phyloP scores from a whole-genome alignment of 345 rosid species.

The Mercurialis annua region DNA sequence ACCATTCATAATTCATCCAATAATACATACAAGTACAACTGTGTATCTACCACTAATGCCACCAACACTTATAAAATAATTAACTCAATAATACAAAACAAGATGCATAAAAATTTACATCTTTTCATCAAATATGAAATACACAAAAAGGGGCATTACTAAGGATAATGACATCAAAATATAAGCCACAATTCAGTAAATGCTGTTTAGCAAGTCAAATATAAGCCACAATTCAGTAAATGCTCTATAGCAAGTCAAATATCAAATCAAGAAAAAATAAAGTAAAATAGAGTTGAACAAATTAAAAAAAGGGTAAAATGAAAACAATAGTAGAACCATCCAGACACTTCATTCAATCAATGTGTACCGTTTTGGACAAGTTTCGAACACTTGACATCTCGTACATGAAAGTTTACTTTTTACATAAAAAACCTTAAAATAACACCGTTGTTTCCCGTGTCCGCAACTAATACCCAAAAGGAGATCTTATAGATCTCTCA shows the following conservation, averaged over 20 bases:
- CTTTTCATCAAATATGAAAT: background rate
- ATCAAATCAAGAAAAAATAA: constrained; percentile 33
- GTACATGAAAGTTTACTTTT: too few species aligned
- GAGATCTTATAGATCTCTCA: too few species aligned
- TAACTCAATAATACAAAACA: constrained; percentile 9
- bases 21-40: constrained; percentile 13
- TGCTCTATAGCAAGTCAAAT: constrained; percentile 22
- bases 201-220: too few species aligned
- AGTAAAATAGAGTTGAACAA: background rate
- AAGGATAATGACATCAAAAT: constrained; percentile 31
- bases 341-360: too few species aligned
- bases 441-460: too few species aligned
- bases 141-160: too few species aligned
- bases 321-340: constrained; percentile 15
- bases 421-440: too few species aligned
- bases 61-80: constrained; percentile 10
- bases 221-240: constrained; percentile 29
- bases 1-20: constrained; percentile 5
- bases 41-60: constrained; percentile 4
- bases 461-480: too few species aligned
- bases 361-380: too few species aligned
- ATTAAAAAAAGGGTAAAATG: background rate
- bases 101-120: constrained; percentile 1
- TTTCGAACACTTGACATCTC: too few species aligned
- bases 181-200: too few species aligned